Evolutionary conservation across 148 eudicot genomes (phyloP), one percentile per base, ranked within the genome.

Genomic region (Heliamphora exappendiculata): DNA sequence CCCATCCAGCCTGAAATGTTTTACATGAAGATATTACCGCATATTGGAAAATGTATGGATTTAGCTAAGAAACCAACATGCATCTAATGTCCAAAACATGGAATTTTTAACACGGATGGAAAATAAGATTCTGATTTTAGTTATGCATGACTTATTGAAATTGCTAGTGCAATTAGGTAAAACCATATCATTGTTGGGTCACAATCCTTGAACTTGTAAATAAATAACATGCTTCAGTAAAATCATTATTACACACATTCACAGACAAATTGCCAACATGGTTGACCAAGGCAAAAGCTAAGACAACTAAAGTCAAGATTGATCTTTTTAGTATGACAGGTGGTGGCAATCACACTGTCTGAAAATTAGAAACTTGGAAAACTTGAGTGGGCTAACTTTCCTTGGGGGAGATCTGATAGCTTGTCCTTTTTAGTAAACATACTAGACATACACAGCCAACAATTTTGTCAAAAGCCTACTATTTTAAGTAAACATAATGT

Each of bases 1-100:
- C 20, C 96, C 97, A 50, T 94, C 97, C 86, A 94, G 81, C 98
- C 97, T 94, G 83, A 29, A 62, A 70, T 3, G 28, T 60, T 60
- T 26, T 13, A 33, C 37, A 20, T 24, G 65, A n/a, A 39, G 33
- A 28, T 42, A 26, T 26, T 28, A 58, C 3, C 3, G 24, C 7
- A 57, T 1, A n/a, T 24, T 39, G 28, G n/a, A 51, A 72, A 34
- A 33, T 33, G 33, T 11, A 50, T 10, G 7, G 10, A 54, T 34
- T 26, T n/a, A 28, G 12, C 7, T 19, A 1, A 49, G 58, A 44
- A 54, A 72, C 34, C 24, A 10, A 41, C 45, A 37, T 39, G 20
- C 20, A n/a, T 67, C 70, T 22, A 5, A 22, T 11, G 14, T n/a
- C 24, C 58, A 69, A 16, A n/a, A 47, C 37, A 69, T 16, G 45